Evolutionary conservation across 768 basidiomycete species (phyloP), one percentile per base, ranked within the genome.

Genomic region (Lactifluus rugatus): DNA sequence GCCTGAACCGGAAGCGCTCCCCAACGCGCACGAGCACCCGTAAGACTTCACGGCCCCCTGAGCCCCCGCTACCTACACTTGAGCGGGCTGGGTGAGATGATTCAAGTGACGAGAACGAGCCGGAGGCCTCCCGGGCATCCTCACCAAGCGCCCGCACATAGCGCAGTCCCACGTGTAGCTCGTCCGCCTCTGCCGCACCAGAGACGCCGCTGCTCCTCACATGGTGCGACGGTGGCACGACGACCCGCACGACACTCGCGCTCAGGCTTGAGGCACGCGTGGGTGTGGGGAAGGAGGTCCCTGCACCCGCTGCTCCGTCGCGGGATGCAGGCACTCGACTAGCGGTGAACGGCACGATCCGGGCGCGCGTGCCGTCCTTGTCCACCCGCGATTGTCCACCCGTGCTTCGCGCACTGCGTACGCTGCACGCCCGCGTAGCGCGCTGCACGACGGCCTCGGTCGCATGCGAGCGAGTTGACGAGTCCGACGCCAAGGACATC

Each of bases 331-430:
- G 85, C 25, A 85, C 84, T 19, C 83, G 81, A 19, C 78, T 76
- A 16, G 83, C 81, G 60, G 82, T 86, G 66, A 89, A 88, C 26
- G 83, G 86, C 34, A 87, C 84, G 31, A 89, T 69, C 32, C 84
- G 79, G 34, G 86, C 84, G 14, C 79, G 77, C 14, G 74, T 67
- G 37, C 63, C 66, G 14, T 47, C 62, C 62, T 63, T 10, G 66
- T 67, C 37, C 47, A 59, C 66, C 64, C 74, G 64, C 17, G 77
- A 77, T 44, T 74, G 36, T 26, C 67, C 70, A 61, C 70, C 69
- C 6, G 68, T 72, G 51, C 76, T 78, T 25, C 70, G 71, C n/a
- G 69, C 71, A 59, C 79, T 81, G 26, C 76, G 71, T 28, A 81
- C 72, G 57, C 82, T 84, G 41, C 71, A 74, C n/a, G 77, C 80